Base-by-base conservation (phyloP, 129 eudicot species). In the Rutidosis leptorrhynchoides region DNA sequence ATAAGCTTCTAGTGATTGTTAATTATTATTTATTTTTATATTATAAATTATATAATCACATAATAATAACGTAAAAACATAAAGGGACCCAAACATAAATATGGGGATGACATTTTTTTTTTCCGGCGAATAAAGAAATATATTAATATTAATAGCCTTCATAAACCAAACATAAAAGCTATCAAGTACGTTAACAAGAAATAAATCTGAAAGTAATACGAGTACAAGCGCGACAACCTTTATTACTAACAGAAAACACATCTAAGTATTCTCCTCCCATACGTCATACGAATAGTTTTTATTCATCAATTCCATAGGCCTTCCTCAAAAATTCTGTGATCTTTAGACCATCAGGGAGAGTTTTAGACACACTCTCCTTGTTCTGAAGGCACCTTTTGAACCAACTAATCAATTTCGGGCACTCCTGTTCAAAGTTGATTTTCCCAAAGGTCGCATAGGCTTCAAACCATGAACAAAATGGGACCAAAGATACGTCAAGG, bases 321-420 rank as follows among this genome's bases (percentile, higher is more conserved):
- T 56, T 70, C 26, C 61, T 78, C 46, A 58, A 4, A 59, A 72
- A 78, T 9, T 15, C 79, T n/a, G 24, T 22, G 28, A 78, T 55
- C 23, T 67, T 52, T n/a, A 21, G 51, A 25, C 35, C 8, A 12
- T 77, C 72, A 14, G 79, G 79, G 49, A 77, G 28, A 58, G 73
- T 37, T 25, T 46, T 72, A 32, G 76, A 52, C 11, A 81, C 85
- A 33, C 73, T 71, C 68, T 77, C 79, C 52, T 58, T 81, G 46
- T 52, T 67, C 65, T 76, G 51, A 66, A 76, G 23, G 76, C 86
- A 82, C 30, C 83, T 81, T 20, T 62, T 81, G 16, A 49, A 79
- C 85, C 85, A 81, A 25, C 49, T 58, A n/a, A 81, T 58, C 62
- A 82, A 58, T 37, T 78, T 77, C 1, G 86, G 78, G 61, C 77